Evolutionary conservation across 345 rosid genomes (phyloP), one percentile per base, ranked within the genome.

Genomic region (Bruguiera sexangula): DNA sequence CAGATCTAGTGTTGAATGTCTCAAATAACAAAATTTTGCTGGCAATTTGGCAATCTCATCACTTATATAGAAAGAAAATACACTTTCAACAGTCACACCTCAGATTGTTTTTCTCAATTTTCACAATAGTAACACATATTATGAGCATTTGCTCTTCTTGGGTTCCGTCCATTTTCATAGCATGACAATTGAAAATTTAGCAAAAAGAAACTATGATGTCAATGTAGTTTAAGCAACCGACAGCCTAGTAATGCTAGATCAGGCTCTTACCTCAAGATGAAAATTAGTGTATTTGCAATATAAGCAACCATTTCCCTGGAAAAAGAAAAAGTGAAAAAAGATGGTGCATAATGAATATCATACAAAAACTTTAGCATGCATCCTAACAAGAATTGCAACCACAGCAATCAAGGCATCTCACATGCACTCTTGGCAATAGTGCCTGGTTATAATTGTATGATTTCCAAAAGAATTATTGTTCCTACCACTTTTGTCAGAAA

Each of bases 261-360:
- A 36, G 68, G 63, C 21, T 54, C 85, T 82, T 80, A 94, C 98
- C 98, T 94, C 73, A 91, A 84, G 78, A 89, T 94, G 80, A 94
- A 94, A 66, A 94, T 91, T 69, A 91, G 74, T 52, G 98, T 94
- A 84, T 94, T 94, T 66, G 98, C 98, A 80, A 94, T 94, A 69
- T 94, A 94, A 43, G 97, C 91, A 67, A 94, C 85, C 97, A 94
- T 94, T 84, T 88, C 96, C 98, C 97, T 94, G 90, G 70, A 73
- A 69, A 53, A 59, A 54, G 68, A 37, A 37, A 22, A 43, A 16
- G 21, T 13, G 32, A 27, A 48, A 26, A 31, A 22, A 27, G 60
- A 56, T 21, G 29, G 6, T 10, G 60, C 13, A 56, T 24, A 24
- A 56, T 56, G 26, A 24, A 56, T 24, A 15, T 13, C 50, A 43